Conservation (phyloP, 169 alveolate species). For the Plasmodium gallinaceum region DNA sequence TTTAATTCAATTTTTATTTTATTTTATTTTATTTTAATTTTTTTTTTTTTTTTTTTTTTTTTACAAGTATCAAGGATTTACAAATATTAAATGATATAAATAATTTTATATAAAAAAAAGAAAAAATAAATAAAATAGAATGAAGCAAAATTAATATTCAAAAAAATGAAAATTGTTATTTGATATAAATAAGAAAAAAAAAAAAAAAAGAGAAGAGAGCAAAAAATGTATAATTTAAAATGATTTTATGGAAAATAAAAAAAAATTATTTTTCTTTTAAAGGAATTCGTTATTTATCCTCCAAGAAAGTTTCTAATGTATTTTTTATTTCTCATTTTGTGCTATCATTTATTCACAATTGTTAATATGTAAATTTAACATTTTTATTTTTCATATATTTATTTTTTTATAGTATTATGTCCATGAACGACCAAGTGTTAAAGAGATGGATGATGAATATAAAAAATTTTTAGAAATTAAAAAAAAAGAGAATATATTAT, state of each 20-base stretch:
- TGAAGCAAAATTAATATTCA: not conserved
- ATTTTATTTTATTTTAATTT: no score
- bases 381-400: not conserved
- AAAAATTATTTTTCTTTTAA: conserved; percentile 8
- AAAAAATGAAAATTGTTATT: no score
- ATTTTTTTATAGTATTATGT: conserved; percentile 28
- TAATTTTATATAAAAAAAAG: no score
- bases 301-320: conserved; percentile 32
- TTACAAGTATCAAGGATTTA: no score
- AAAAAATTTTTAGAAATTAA: conserved; percentile 24
- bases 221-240: conserved; percentile 6
- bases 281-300: conserved; percentile 11
- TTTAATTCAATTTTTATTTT: no score
- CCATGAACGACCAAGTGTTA: conserved; percentile 62
- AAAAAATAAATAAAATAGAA: no score
- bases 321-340: not conserved
- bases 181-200: not conserved
- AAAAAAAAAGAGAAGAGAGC: not conserved
- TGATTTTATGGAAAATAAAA: conserved; percentile 1
- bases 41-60: no score
- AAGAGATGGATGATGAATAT: conserved; percentile 70
- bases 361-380: not conserved
- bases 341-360: not conserved
- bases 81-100: no score
- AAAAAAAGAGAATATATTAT: conserved; percentile 33